phyloP scores from a whole-genome alignment of 441 rosid species.

The Brassica hybrid region DNA sequence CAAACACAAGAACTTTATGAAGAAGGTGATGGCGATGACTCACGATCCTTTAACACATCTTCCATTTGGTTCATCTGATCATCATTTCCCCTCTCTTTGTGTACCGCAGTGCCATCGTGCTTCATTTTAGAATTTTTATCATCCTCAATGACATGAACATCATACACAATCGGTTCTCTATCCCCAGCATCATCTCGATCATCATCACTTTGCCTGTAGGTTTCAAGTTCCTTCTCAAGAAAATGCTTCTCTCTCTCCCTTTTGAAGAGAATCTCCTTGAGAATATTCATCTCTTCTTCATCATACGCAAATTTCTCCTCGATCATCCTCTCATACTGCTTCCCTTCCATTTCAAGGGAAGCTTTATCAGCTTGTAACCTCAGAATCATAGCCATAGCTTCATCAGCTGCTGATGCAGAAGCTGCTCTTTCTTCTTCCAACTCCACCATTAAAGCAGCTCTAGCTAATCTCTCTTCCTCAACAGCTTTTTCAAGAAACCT shows the following conservation, averaged over 20 bases:
- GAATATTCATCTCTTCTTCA: conserved; percentile 69
- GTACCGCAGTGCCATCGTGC: conserved; percentile 4
- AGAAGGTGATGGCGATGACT: conserved; percentile 26
- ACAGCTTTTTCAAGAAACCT: conserved; percentile 57
- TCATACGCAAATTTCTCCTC: conserved; percentile 69
- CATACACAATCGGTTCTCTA: conserved; percentile 47
- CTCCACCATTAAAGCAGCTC: conserved; percentile 51
- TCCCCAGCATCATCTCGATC: conserved; percentile 28
- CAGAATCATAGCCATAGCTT: conserved; percentile 78
- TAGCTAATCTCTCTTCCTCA: conserved; percentile 49
- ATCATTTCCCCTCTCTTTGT: conserved; percentile 9
- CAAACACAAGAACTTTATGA: conserved; percentile 11
- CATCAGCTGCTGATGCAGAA: conserved; percentile 69
- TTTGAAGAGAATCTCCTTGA: conserved; percentile 66
- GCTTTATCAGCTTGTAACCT: conserved; percentile 73
- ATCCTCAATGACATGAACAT: conserved; percentile 69
- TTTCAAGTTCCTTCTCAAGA: conserved; percentile 64
- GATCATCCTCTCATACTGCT: conserved; percentile 65
- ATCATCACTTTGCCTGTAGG: conserved; percentile 48
- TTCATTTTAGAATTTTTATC: conserved; percentile 14
- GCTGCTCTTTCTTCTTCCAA: conserved; percentile 75
- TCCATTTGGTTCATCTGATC: conserved; percentile 31
- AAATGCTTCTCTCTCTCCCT: conserved; percentile 64
- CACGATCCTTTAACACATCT: conserved; percentile 22
- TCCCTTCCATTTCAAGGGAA: conserved; percentile 64